These are phyloP conservation scores for Sclerotinia spermophila DNA, from an alignment of 2,329 filamentous ascomycete species.

Conservation along the genomic window DNA sequence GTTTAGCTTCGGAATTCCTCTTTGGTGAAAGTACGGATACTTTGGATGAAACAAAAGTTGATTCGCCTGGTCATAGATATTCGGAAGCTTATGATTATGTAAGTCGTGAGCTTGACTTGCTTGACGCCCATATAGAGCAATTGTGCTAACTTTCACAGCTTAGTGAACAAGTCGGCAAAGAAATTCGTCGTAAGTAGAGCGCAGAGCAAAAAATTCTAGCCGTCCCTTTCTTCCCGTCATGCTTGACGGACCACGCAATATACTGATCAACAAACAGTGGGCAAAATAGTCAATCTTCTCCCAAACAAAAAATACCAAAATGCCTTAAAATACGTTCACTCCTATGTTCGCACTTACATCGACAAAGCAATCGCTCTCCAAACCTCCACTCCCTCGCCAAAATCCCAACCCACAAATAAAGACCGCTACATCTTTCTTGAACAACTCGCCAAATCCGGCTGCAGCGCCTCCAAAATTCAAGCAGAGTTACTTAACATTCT, in stretches of 20 bases:
- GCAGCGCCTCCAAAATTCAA: constrained; percentile 24
- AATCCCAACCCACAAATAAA: constrained; percentile 22
- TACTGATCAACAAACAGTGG: constrained; percentile 19
- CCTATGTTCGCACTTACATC: constrained; percentile 34
- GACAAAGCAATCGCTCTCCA: constrained; percentile 27
- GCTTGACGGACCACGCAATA: not conserved
- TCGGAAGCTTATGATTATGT: constrained; percentile 39
- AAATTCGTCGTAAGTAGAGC: constrained; percentile 23
- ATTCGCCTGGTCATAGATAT: constrained; percentile 32
- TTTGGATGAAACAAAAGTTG: constrained; percentile 30
- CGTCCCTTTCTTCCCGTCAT: not conserved
- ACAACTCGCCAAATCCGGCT: constrained; percentile 40
- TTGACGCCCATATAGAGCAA: not conserved
- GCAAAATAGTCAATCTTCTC: constrained; percentile 29
- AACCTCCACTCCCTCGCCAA: constrained; percentile 43
- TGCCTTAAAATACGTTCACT: constrained; percentile 28
- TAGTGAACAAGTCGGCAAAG: constrained; percentile 31
- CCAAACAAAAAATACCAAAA: constrained; percentile 31
- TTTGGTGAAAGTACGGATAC: constrained; percentile 56
- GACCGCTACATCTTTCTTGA: constrained; percentile 17
- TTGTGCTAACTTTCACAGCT: constrained; percentile 4
- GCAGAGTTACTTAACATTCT: constrained; percentile 28
- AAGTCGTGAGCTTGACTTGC: not conserved
- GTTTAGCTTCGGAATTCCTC: constrained; percentile 59
- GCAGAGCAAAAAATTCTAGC: not conserved